Percentiles rank a stretch among this genome's conserved stretches.
phyloP scores from a whole-genome alignment of 2,329 filamentous ascomycete species.

The Aspergillus candidus region DNA sequence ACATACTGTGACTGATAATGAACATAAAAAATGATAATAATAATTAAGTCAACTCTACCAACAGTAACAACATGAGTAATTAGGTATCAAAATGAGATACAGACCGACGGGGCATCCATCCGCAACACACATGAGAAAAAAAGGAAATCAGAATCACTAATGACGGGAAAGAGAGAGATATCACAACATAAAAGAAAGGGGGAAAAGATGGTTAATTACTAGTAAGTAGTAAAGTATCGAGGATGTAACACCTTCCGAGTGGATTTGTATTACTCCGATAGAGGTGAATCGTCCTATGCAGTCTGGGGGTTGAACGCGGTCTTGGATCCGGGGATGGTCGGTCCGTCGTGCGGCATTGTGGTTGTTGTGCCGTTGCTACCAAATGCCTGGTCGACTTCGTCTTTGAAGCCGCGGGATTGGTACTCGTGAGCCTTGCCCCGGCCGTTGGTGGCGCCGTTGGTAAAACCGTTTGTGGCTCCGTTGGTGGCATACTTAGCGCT shows the following conservation, averaged over 20 bases:
- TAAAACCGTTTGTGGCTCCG: constrained; percentile 9
- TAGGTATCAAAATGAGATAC: too few species aligned
- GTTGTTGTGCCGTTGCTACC: constrained; percentile 8
- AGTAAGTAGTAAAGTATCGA: not conserved
- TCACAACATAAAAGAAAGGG: constrained; percentile 1
- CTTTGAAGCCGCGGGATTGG: constrained; percentile 25
- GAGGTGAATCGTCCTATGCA: constrained; percentile 9
- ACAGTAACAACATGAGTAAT: too few species aligned
- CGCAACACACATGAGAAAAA: constrained; percentile 1
- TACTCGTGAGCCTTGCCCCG: constrained; percentile 9
- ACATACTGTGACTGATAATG: too few species aligned
- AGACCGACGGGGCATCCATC: too few species aligned
- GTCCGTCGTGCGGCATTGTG: constrained; percentile 1
- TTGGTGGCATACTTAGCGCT: constrained; percentile 10
- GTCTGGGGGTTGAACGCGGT: constrained; percentile 20
- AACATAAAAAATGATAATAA: too few species aligned
- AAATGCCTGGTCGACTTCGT: constrained; percentile 30
- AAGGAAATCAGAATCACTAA: not conserved
- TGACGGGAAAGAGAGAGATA: not conserved
- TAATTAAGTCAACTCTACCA: too few species aligned
- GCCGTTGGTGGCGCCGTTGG: constrained; percentile 11
- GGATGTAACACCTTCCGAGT: too few species aligned
- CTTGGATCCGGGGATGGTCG: constrained; percentile 11
- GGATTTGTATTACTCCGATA: not conserved
- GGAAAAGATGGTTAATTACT: constrained; percentile 1